Conservation (phyloP, 2,329 filamentous ascomycete genomes). For the Ploettnerulaceae sp. region DNA sequence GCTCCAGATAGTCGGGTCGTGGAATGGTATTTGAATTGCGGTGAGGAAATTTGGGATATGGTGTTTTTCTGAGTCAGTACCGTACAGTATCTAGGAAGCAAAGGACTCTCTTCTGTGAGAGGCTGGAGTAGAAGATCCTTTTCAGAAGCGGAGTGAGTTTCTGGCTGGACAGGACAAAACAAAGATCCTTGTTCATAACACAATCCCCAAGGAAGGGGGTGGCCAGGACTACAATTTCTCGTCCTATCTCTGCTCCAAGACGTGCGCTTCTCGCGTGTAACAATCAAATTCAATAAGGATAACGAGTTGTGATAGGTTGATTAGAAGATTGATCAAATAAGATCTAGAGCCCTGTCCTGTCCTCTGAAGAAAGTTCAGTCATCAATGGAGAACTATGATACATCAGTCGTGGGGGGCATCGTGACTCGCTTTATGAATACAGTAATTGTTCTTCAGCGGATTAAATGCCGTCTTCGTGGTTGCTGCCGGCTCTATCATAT, state of each 20-base stretch:
- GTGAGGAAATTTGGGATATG: background rate
- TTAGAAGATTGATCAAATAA: background rate
- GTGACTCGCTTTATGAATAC: too few relatives aligned
- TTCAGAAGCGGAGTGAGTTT: background rate
- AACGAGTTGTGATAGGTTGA: constrained; percentile 9
- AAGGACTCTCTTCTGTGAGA: background rate
- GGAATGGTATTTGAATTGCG: background rate
- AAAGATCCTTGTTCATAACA: background rate
- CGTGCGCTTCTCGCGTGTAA: constrained; percentile 19
- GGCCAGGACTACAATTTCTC: too few relatives aligned
- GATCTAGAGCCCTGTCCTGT: background rate
- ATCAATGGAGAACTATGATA: background rate
- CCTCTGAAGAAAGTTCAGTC: background rate
- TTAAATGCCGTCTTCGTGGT: background rate
- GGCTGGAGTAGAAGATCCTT: background rate
- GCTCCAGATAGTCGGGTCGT: background rate
- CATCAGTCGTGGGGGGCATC: too few relatives aligned
- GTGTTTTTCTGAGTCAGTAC: too few relatives aligned
- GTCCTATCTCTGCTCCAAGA: constrained; percentile 15
- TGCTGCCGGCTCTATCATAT: background rate
- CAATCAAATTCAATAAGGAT: constrained; percentile 2
- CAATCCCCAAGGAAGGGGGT: background rate
- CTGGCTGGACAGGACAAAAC: background rate
- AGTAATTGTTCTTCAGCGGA: too few relatives aligned
- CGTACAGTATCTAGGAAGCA: too few relatives aligned